phyloP scores from a whole-genome alignment of 164 flowering plant species.

The Dillenia turbinata region DNA sequence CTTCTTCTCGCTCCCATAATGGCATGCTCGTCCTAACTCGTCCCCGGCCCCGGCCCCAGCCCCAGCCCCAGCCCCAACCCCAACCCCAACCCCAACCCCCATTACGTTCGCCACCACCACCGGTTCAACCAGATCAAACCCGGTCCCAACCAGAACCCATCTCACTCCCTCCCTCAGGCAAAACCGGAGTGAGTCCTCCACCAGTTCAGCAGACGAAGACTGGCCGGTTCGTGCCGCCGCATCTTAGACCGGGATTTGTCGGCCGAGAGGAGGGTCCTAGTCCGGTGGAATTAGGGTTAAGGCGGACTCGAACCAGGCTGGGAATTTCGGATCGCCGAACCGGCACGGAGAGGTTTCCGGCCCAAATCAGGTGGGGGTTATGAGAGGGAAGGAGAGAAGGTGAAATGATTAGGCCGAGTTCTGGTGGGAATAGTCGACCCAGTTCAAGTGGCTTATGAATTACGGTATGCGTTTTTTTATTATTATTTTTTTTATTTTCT shows the following conservation, averaged over 20 bases:
- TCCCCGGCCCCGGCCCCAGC: no score
- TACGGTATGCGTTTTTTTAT: conserved; percentile 13
- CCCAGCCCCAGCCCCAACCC: no score
- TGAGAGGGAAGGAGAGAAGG: conserved; percentile 35
- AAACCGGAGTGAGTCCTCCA: conserved; percentile 29
- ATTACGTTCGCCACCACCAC: background rate
- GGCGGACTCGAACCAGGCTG: conserved; percentile 15
- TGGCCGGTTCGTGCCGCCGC: conserved; percentile 65
- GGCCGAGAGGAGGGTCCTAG: conserved; percentile 44
- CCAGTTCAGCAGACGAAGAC: conserved; percentile 25
- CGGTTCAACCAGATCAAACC: conserved; percentile 15
- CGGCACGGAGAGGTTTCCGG: conserved; percentile 36
- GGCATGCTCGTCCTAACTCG: conserved; percentile 73
- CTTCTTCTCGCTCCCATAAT: conserved; percentile 43
- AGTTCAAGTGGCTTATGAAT: conserved; percentile 30
- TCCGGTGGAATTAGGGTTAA: conserved; percentile 24
- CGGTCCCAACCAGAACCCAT: conserved; percentile 28
- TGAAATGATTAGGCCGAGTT: conserved; percentile 38
- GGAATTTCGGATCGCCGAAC: conserved; percentile 26
- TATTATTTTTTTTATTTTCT: no score
- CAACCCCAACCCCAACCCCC: conserved; percentile 4
- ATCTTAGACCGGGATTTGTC: conserved; percentile 68
- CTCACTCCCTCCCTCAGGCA: conserved; percentile 42
- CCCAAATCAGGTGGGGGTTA: conserved; percentile 65
- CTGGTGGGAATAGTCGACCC: conserved; percentile 47